Base-by-base conservation (phyloP, 2,329 filamentous ascomycete species). In the Fusarium ambrosium region DNA sequence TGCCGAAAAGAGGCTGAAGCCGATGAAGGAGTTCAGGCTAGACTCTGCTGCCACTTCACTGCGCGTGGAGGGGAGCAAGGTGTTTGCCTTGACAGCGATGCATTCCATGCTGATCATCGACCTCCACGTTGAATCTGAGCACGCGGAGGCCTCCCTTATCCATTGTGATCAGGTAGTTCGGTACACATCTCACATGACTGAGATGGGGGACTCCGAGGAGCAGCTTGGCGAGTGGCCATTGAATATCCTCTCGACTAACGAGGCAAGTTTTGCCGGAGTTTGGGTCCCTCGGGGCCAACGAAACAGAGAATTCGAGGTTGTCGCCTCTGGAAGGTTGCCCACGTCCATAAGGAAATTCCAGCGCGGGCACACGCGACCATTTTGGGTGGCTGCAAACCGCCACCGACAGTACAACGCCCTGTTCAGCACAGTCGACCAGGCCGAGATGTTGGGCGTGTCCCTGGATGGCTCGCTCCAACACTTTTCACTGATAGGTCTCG, bases 401-500 rank as follows among this genome's bases (percentile, higher is more conserved):
- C 68, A 64, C 13, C 80, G 81, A 20, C 83, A 80, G 14, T 89
- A 85, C 72, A 86, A 86, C 9, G 80, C 81, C 7, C 73, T 89
- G 5, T 79, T 82, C 6, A 86, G 82, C 72, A 85, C 84, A 1
- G 71, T 80, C 4, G 85, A 87, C 51, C 86, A 83, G 8, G 83
- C 85, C 6, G 89, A 91, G 70, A 84, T 91, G 66, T 80, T 95
- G 37, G 94, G 93, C 1, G 86, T 92, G 8, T 89, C 89, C 8
- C 87, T 95, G 37, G 91, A 94, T 77, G 94, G 94, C 2, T 90
- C 92, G 0, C 78, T 95, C 27, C 90, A 90, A 71, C 89, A 93
- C 66, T 92, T 98, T 76, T 89, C 89, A 1, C 83, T 95, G 16
- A 83, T 98, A 1, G 85, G 87, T 11, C 78, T 88, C 20, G 82